Conservation (phyloP, 1,284 basidiomycete species). For the Farysia itapuensis region DNA sequence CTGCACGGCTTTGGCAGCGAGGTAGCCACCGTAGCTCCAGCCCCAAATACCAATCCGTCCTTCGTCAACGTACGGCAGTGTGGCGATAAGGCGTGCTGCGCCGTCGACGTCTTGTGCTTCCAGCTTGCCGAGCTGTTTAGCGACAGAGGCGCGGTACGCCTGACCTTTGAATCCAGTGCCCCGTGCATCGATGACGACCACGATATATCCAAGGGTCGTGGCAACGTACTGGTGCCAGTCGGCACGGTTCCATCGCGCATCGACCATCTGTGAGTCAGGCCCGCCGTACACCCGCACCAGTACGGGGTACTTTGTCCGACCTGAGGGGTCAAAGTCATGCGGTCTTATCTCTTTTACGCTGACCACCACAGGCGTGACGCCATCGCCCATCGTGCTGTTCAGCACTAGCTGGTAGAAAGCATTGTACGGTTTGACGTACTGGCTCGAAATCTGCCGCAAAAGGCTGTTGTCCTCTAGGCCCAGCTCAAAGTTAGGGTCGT, state of each 20-base stretch:
- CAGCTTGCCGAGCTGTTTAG: slow-evolving; percentile 78
- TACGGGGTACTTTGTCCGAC: slow-evolving; percentile 89
- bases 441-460: slow-evolving; percentile 71
- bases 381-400: slow-evolving; percentile 25
- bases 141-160: slow-evolving; percentile 76
- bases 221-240: slow-evolving; percentile 83
- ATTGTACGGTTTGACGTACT: slow-evolving; percentile 75
- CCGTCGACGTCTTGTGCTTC: slow-evolving; percentile 86
- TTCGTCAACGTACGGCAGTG: slow-evolving; percentile 73
- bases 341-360: slow-evolving; percentile 88
- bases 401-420: slow-evolving; percentile 59
- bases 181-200: slow-evolving; percentile 86
- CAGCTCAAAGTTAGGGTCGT: slow-evolving; percentile 64
- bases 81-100: slow-evolving; percentile 66
- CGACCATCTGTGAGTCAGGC: slow-evolving; percentile 69
- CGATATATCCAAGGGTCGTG: slow-evolving; percentile 77
- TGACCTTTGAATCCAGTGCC: slow-evolving; percentile 90
- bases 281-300: slow-evolving; percentile 72
- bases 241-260: slow-evolving; percentile 22
- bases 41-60: slow-evolving; percentile 75
- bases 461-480: slow-evolving; percentile 72
- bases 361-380: slow-evolving; percentile 66
- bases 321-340: slow-evolving; percentile 85
- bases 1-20: slow-evolving; percentile 51
- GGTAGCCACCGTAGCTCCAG: slow-evolving; percentile 53